Evolutionary conservation across 306 rosid species (phyloP).

Genomic region (Lagenaria siceraria): DNA sequence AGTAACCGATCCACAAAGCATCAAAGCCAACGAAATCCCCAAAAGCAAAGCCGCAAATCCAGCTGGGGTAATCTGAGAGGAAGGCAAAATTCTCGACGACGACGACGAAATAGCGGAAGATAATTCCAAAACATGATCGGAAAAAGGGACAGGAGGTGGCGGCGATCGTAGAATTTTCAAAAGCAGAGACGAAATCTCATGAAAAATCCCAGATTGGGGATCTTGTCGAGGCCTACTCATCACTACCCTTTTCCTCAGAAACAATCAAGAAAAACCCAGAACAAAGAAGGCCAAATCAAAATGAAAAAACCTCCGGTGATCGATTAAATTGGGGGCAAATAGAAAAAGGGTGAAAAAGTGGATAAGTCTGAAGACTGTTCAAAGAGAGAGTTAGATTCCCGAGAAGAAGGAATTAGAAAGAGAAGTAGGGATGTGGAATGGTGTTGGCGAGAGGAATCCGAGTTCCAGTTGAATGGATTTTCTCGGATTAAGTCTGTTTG

Average conservation of each 20-base stretch:
- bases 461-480: not conserved
- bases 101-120: not conserved
- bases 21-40: conserved; percentile 74
- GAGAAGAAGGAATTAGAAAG: not conserved
- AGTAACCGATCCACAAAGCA: conserved; percentile 89
- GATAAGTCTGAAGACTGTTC: not conserved
- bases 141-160: conserved; percentile 25
- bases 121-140: not conserved
- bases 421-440: not conserved
- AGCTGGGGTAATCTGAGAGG: conserved; percentile 8
- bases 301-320: not conserved
- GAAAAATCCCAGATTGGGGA: conserved; percentile 40
- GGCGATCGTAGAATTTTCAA: conserved; percentile 64
- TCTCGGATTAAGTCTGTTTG: not conserved
- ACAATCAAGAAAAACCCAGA: not conserved
- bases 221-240: conserved; percentile 39
- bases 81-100: not conserved
- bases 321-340: conserved; percentile 10
- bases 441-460: not conserved
- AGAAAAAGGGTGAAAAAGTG: not conserved
- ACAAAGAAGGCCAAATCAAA: not conserved
- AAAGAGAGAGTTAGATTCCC: not conserved
- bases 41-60: conserved; percentile 71
- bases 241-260: too few relatives aligned
- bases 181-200: conserved; percentile 59